These are phyloP conservation scores for Crithidia thermophila DNA, from an alignment of 208 protist species.

Conservation along the genomic window DNA sequence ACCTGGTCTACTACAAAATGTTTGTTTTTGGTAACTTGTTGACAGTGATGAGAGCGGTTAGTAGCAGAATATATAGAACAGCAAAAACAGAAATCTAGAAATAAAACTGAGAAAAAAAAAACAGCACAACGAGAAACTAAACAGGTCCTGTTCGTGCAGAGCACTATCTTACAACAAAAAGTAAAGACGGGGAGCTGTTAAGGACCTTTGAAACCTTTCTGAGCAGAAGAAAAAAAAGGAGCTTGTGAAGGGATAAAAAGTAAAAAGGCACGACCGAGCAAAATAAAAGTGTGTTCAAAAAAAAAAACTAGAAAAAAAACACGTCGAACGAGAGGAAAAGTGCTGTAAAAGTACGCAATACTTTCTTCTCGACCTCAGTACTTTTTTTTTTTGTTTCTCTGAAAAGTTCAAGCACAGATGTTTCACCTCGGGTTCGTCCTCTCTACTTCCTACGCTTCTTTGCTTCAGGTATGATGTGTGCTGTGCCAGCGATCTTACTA, in stretches of 20 bases:
- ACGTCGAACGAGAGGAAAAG: too few relatives aligned
- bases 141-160: too few relatives aligned
- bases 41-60: neutral
- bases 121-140: neutral
- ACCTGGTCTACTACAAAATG: conserved; percentile 1
- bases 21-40: too few relatives aligned
- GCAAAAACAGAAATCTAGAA: conserved; percentile 5
- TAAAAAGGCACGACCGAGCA: neutral
- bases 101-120: conserved; percentile 3
- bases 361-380: neutral
- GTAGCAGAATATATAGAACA: conserved; percentile 5
- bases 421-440: too few relatives aligned
- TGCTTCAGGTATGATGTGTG: too few relatives aligned
- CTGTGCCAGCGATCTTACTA: too few relatives aligned
- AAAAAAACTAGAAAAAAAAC: neutral
- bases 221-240: conserved; percentile 2
- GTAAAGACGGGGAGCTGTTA: neutral
- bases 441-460: too few relatives aligned
- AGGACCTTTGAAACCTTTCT: too few relatives aligned
- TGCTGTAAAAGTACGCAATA: too few relatives aligned
- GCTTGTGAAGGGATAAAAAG: neutral
- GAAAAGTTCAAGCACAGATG: too few relatives aligned
- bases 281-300: neutral
- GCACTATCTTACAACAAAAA: neutral
- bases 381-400: neutral